Evolutionary conservation across 202 grass and related monocot genomes (phyloP).

Genomic region (Schoenoplectus tabernaemontani): DNA sequence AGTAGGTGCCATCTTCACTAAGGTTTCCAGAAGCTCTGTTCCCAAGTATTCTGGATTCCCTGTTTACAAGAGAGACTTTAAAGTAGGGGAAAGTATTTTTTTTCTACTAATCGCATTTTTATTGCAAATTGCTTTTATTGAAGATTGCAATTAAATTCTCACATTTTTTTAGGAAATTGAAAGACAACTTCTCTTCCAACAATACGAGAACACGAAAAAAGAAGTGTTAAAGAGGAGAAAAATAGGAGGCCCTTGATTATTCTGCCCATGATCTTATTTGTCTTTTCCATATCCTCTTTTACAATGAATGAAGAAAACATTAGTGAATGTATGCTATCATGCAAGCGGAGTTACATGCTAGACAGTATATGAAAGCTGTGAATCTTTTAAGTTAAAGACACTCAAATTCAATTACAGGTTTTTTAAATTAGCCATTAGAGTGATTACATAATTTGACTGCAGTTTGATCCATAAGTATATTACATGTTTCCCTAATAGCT

Average conservation of each 20-base stretch:
- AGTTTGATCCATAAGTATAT: background rate
- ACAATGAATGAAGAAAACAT: background rate
- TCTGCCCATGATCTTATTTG: background rate
- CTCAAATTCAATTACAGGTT: background rate
- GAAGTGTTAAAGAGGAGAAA: background rate
- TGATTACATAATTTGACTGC: background rate
- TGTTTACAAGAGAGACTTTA: conserved; percentile 31
- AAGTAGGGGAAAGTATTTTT: background rate
- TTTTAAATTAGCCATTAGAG: background rate
- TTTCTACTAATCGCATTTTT: background rate
- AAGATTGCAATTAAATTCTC: background rate
- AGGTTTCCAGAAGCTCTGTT: conserved; percentile 85
- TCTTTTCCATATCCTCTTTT: background rate
- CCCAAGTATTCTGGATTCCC: conserved; percentile 79
- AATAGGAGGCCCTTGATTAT: background rate
- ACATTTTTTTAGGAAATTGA: background rate
- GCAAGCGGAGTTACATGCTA: background rate
- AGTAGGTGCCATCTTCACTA: conserved; percentile 97
- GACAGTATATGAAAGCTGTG: background rate
- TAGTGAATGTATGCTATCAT: background rate
- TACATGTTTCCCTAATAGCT: background rate
- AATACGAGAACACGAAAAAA: background rate
- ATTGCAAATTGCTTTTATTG: background rate
- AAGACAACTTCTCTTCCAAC: background rate
- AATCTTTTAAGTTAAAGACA: background rate